These are phyloP conservation scores for Plectosphaerella sp. DNA, from an alignment of 2,329 filamentous ascomycete species.

Conservation along the genomic window DNA sequence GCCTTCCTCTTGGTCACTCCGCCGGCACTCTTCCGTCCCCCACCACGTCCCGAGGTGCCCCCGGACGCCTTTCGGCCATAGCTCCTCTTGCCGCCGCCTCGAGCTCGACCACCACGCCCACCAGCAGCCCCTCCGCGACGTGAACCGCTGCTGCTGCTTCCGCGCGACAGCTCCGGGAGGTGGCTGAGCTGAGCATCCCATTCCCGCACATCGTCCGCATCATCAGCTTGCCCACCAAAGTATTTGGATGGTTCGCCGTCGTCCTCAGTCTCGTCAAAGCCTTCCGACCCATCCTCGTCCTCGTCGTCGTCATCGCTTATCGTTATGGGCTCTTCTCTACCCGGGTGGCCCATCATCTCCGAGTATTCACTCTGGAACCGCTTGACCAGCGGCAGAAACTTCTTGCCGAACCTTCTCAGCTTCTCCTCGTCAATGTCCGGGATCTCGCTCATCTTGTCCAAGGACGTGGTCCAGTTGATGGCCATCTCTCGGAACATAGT, in stretches of 20 bases:
- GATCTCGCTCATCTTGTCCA: constrained; percentile 60
- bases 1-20: constrained; percentile 13
- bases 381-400: constrained; percentile 56
- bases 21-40: constrained; percentile 5
- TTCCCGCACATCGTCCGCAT: constrained; percentile 14
- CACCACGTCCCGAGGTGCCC: constrained; percentile 1
- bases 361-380: constrained; percentile 41
- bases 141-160: constrained; percentile 13
- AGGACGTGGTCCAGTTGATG: constrained; percentile 58
- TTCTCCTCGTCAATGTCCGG: constrained; percentile 58
- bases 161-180: constrained; percentile 11
- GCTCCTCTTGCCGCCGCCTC: constrained; percentile 19
- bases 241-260: constrained; percentile 41
- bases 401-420: constrained; percentile 56
- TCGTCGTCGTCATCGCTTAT: constrained; percentile 41
- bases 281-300: constrained; percentile 22
- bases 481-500: constrained; percentile 69
- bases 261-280: constrained; percentile 28
- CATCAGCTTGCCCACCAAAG: constrained; percentile 27
- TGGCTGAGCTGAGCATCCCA: constrained; percentile 21
- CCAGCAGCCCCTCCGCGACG: constrained; percentile 22
- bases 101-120: constrained; percentile 12
- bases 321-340: constrained; percentile 43
- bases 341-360: constrained; percentile 40
- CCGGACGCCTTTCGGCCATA: constrained; percentile 7